phyloP scores from a whole-genome alignment of 2,329 filamentous ascomycete genomes.

The Penicillium olsonii region DNA sequence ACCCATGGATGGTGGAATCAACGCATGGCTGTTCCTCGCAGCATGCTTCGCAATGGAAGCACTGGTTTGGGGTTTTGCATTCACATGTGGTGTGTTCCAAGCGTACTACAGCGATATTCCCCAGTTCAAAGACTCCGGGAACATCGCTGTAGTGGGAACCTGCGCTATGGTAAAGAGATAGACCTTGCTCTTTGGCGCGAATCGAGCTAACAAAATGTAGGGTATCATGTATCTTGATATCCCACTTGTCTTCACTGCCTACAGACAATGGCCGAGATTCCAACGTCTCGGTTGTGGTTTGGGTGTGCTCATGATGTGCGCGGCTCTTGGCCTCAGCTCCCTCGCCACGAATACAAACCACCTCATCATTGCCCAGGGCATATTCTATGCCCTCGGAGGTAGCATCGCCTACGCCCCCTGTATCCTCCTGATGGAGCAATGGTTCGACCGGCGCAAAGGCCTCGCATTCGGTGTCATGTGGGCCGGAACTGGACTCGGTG shows the following conservation, averaged over 20 bases:
- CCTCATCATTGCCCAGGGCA: slow-evolving; percentile 26
- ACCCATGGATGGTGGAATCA: slow-evolving; percentile 39
- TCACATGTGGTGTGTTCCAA: slow-evolving; percentile 28
- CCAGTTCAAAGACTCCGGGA: slow-evolving; percentile 16
- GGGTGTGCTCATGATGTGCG: slow-evolving; percentile 25
- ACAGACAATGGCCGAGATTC: slow-evolving; percentile 12
- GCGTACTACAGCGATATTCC: slow-evolving; percentile 25
- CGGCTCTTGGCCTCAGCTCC: slow-evolving; percentile 24
- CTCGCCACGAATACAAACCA: slow-evolving; percentile 22
- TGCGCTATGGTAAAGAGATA: slow-evolving; percentile 12
- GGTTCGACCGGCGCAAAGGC: slow-evolving; percentile 50
- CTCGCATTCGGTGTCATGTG: slow-evolving; percentile 49
- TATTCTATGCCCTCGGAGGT: slow-evolving; percentile 45
- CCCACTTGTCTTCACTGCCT: slow-evolving; percentile 21
- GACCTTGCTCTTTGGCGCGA: not conserved
- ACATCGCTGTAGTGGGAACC: slow-evolving; percentile 25
- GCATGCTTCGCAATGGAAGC: slow-evolving; percentile 56
- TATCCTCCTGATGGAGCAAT: slow-evolving; percentile 53
- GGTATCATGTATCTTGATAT: slow-evolving; percentile 5
- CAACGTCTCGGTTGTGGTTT: slow-evolving; percentile 20
- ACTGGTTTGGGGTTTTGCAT: slow-evolving; percentile 52
- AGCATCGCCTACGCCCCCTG: slow-evolving; percentile 50
- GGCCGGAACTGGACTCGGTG: slow-evolving; percentile 39
- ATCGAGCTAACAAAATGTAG: not conserved
- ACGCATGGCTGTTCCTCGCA: slow-evolving; percentile 50